Evolutionary conservation across 192 early-diverging fungal genomes (phyloP).

Genomic region (Mortierella hygrophila): DNA sequence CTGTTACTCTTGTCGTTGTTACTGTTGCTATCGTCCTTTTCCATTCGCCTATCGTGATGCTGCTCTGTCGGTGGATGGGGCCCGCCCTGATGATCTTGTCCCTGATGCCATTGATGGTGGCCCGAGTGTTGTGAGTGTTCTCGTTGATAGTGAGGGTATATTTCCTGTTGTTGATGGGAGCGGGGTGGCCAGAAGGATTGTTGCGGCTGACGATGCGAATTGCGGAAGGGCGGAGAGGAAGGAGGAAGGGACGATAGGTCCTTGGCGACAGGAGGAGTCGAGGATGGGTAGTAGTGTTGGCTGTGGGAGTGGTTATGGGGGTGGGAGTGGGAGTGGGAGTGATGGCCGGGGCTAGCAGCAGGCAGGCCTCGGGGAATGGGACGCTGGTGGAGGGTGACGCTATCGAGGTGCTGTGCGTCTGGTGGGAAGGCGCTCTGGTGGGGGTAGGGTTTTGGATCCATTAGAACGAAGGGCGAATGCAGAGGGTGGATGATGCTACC

Average conservation of each 20-base stretch:
- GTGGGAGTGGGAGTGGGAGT: background rate
- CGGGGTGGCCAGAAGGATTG: background rate
- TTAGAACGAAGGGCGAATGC: background rate
- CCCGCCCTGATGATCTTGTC: background rate
- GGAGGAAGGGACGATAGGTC: conserved; percentile 3
- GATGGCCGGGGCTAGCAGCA: background rate
- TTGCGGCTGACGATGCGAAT: background rate
- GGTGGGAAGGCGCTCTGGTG: background rate
- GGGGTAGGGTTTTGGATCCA: background rate
- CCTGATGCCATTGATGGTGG: background rate
- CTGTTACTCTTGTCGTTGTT: background rate
- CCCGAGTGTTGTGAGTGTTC: background rate
- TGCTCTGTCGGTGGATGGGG: background rate
- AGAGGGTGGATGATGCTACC: background rate
- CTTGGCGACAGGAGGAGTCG: conserved; percentile 1
- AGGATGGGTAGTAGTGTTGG: background rate
- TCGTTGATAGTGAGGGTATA: background rate
- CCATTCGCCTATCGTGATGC: background rate
- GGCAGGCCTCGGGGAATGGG: background rate
- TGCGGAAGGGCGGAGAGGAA: background rate
- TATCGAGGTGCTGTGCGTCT: background rate
- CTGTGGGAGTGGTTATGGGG: background rate
- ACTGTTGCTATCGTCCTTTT: background rate
- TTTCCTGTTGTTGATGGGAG: background rate
- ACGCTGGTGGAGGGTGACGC: background rate